Evolutionary conservation across 2,329 filamentous ascomycete species (phyloP), one percentile per base, ranked within the genome.

Genomic region (Stachybotrys echinatus): DNA sequence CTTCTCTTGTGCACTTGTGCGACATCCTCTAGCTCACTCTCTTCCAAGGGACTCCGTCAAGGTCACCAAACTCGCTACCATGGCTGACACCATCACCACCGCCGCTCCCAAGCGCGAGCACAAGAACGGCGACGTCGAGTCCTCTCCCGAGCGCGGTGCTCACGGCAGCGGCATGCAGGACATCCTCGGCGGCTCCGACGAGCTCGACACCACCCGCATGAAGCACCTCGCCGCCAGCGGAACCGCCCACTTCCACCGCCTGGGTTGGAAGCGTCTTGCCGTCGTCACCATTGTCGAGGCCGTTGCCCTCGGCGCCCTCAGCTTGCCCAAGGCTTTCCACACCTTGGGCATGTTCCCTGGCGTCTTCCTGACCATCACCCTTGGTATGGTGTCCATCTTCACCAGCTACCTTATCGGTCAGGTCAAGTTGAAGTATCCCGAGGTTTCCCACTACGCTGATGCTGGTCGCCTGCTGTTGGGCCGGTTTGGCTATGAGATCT

Each of bases 361-460:
- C 38, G 61, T 67, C 47, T 61, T 68, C 34, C 51, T 59, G 44
- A 58, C 58, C 20, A 49, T 68, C 37, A 49, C 54, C 12, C 55
- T 70, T 22, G 67, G 67, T 17, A 37, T 68, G 8, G 47, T 67
- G 44, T 66, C 66, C 54, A 64, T 69, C 51, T 69, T 69, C 61
- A 61, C 63, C 45, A 65, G 61, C 46, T 62, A 68, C 54, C 58
- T 70, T 38, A 59, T 69, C 52, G 67, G 67, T 42, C 64, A 67
- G 55, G 60, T 65, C 48, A 70, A 70, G 59, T 53, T 70, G 50
- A 65, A 61, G 49, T 62, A 62, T 58, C 80, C 81, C 3, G 66
- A 77, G n/a, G 72, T 85, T 42, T 73, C 76, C 42, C 80, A 77
- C 56, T 84, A 85, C 61, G 78, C 80, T 12, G 83, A 87, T 56